phyloP scores from a whole-genome alignment of 2,329 filamentous ascomycete genomes.

The Colletotrichum chlorophyti region DNA sequence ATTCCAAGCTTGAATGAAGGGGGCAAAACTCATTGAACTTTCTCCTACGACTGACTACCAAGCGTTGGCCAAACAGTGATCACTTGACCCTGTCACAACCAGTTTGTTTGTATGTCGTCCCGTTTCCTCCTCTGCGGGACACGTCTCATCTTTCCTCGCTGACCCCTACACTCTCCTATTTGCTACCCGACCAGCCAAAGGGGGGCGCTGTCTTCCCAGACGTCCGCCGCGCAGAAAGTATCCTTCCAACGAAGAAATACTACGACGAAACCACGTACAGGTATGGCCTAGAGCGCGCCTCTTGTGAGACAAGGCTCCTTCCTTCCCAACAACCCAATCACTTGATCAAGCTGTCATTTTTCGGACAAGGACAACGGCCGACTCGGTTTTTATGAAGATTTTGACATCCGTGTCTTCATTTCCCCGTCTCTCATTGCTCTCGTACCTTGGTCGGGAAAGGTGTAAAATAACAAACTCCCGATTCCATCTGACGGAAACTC shows the following conservation, averaged over 20 bases:
- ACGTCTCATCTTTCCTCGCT: background rate
- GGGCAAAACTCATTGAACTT: slow-evolving; percentile 27
- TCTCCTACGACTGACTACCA: slow-evolving; percentile 17
- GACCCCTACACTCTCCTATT: slow-evolving; percentile 28
- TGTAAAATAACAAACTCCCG: slow-evolving; percentile 24
- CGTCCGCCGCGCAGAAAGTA: background rate
- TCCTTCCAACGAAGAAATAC: slow-evolving; percentile 2
- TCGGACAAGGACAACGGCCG: slow-evolving; percentile 23
- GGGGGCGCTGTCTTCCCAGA: slow-evolving; percentile 8
- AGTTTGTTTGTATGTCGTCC: slow-evolving; percentile 5
- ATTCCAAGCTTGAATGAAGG: no score
- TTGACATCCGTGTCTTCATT: slow-evolving; percentile 27
- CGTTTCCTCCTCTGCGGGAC: slow-evolving; percentile 14
- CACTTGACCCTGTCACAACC: slow-evolving; percentile 21
- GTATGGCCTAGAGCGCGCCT: slow-evolving; percentile 19
- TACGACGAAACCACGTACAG: slow-evolving; percentile 12
- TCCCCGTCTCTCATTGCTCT: no score
- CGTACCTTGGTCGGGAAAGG: no score
- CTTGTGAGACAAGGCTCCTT: background rate
- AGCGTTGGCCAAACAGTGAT: slow-evolving; percentile 7
- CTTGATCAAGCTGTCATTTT: slow-evolving; percentile 8
- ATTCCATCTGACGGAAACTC: slow-evolving; percentile 30
- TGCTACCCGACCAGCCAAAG: slow-evolving; percentile 9
- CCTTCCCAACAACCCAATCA: slow-evolving; percentile 14
- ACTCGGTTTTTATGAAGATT: slow-evolving; percentile 24